phyloP scores from a whole-genome alignment of 306 rosid genomes.

The Pyrus bretschneideri region DNA sequence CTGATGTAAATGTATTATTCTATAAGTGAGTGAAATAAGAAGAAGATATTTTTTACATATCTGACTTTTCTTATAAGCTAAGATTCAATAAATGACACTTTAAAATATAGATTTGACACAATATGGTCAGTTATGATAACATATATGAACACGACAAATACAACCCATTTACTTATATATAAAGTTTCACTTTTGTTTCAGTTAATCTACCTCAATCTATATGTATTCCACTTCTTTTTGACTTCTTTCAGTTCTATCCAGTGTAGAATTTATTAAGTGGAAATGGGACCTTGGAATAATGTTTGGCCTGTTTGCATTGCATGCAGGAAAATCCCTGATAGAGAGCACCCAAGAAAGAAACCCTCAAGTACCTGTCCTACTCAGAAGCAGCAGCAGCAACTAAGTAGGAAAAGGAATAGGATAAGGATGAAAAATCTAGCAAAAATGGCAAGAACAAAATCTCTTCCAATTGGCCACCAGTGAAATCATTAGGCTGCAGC shows the following conservation, averaged over 20 bases:
- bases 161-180: not conserved
- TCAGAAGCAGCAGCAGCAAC: constrained; percentile 24
- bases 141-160: too few relatives aligned
- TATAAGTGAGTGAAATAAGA: too few relatives aligned
- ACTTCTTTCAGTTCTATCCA: not conserved
- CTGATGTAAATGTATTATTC: too few relatives aligned
- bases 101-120: too few relatives aligned
- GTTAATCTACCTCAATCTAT: not conserved
- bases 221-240: not conserved
- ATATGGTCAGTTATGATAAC: too few relatives aligned
- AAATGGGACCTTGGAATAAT: not conserved
- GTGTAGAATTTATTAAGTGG: not conserved
- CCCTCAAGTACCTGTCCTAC: constrained; percentile 13
- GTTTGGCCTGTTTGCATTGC: not conserved
- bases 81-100: too few relatives aligned
- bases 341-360: constrained; percentile 6
- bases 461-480: constrained; percentile 50
- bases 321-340: constrained; percentile 41
- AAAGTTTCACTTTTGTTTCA: not conserved
- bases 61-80: too few relatives aligned
- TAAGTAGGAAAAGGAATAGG: not conserved
- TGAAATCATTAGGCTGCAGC: constrained; percentile 55
- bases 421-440: constrained; percentile 37
- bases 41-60: too few relatives aligned
- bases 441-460: constrained; percentile 37